Evolutionary conservation across 345 rosid species (phyloP).

Genomic region (Gossypium herbaceum): DNA sequence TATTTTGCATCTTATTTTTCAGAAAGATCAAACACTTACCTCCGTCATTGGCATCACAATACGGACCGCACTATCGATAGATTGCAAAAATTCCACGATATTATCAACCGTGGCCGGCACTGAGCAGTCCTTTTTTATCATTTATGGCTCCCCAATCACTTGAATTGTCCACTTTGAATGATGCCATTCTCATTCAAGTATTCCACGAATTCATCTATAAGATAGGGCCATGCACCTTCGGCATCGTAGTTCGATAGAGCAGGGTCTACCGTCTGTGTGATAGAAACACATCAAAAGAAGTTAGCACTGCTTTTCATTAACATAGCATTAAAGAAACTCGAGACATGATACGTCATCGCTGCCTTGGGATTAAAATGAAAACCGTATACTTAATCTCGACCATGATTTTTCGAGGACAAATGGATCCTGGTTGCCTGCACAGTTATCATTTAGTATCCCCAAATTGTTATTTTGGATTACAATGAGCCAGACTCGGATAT

Average conservation of each 20-base stretch:
- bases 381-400: neutral
- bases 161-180: conserved; percentile 28
- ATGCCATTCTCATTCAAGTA: conserved; percentile 67
- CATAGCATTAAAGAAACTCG: neutral
- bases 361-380: neutral
- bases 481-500: neutral
- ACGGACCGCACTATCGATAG: conserved; percentile 8
- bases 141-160: conserved; percentile 17
- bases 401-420: neutral
- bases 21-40: neutral
- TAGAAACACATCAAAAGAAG: neutral
- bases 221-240: conserved; percentile 99
- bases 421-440: neutral
- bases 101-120: neutral
- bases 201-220: conserved; percentile 94
- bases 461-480: neutral
- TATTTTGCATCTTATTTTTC: neutral
- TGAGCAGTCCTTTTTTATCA: conserved; percentile 7
- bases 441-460: neutral
- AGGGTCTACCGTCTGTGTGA: conserved; percentile 64
- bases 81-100: neutral
- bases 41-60: conserved; percentile 9
- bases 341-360: neutral
- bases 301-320: neutral
- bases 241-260: conserved; percentile 70